phyloP scores from a whole-genome alignment of 1,139 yeast genomes.

The Kodamaea sp. region DNA sequence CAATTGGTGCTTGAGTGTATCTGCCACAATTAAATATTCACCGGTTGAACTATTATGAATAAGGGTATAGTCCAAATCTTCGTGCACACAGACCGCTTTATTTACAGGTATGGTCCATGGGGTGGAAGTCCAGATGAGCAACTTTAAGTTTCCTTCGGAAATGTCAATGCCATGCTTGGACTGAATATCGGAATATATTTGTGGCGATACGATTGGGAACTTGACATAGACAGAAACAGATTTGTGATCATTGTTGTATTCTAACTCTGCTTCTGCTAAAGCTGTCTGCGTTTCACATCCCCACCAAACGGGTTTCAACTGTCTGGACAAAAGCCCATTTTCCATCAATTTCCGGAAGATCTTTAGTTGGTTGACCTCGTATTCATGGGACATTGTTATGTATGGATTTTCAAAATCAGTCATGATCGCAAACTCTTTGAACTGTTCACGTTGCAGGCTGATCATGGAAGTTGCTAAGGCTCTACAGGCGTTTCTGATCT shows the following conservation, averaged over 20 bases:
- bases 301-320: slow-evolving; percentile 96
- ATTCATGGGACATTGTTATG: slow-evolving; percentile 67
- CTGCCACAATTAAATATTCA: slow-evolving; percentile 53
- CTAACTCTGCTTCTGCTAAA: slow-evolving; percentile 93
- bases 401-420: slow-evolving; percentile 78
- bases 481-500: slow-evolving; percentile 65
- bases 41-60: slow-evolving; percentile 32
- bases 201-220: slow-evolving; percentile 50
- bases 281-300: slow-evolving; percentile 94
- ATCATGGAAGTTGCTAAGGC: slow-evolving; percentile 69
- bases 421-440: slow-evolving; percentile 74
- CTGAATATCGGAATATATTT: slow-evolving; percentile 3
- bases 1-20: slow-evolving; percentile 38
- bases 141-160: slow-evolving; percentile 14
- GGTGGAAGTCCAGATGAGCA: slow-evolving; percentile 92
- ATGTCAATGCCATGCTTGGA: slow-evolving; percentile 6
- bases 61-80: slow-evolving; percentile 58
- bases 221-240: slow-evolving; percentile 73
- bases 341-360: slow-evolving; percentile 68
- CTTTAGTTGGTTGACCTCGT: slow-evolving; percentile 72
- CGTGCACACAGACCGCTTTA: slow-evolving; percentile 75
- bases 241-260: slow-evolving; percentile 71
- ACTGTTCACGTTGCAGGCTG: slow-evolving; percentile 60
- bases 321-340: slow-evolving; percentile 73
- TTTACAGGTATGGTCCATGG: slow-evolving; percentile 97